A percentile compares a stretch with the other conserved stretches of the same genome.
Evolutionary conservation across 176 grass and related monocot species (phyloP).

Genomic region (Triticum monococcum): DNA sequence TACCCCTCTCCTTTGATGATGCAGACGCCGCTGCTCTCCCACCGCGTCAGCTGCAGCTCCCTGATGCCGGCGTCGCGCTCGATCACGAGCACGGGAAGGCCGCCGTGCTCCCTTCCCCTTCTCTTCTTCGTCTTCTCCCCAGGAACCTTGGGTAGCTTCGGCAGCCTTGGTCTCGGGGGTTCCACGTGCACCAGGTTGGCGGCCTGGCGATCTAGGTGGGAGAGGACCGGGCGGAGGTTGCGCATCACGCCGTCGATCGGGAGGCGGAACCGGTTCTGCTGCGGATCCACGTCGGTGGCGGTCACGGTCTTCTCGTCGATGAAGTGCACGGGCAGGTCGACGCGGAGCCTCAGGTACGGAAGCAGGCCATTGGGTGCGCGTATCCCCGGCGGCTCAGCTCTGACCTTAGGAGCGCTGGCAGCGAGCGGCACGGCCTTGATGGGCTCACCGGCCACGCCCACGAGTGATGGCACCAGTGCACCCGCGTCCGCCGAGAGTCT

Average conservation of each 20-base stretch:
- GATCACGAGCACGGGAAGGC: constrained; percentile 13
- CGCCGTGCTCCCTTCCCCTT: neutral
- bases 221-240: neutral
- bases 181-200: neutral
- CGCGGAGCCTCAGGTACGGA: neutral
- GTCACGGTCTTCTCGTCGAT: neutral
- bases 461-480: neutral
- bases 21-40: neutral
- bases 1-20: constrained; percentile 25
- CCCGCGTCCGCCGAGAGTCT: too few relatives aligned
- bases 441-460: neutral
- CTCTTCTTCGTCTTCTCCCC: neutral
- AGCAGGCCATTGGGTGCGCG: neutral
- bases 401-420: neutral
- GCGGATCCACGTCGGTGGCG: neutral
- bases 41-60: constrained; percentile 5
- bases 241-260: neutral
- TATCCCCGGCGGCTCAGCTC: neutral
- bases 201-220: neutral
- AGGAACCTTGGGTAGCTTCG: neutral
- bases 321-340: constrained; percentile 15
- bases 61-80: neutral
- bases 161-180: neutral
- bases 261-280: constrained; percentile 33
- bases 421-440: neutral